Evolutionary conservation across 352 stramenopile species (phyloP).

Genomic region (Peronospora destructor): DNA sequence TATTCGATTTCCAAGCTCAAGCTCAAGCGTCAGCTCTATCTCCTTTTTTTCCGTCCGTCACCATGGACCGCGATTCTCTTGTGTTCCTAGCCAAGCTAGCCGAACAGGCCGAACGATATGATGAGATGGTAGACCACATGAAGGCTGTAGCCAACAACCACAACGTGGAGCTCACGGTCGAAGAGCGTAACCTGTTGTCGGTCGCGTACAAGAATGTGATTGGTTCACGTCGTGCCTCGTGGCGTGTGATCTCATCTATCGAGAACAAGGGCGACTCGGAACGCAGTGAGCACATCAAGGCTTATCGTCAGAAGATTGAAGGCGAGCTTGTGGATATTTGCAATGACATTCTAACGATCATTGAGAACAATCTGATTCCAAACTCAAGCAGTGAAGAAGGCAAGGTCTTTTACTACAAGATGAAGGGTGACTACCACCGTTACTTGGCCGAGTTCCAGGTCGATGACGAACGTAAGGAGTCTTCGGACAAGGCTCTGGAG

Average conservation of each 20-base stretch:
- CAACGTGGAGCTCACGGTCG: slow-evolving; percentile 95
- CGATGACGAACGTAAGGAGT: slow-evolving; percentile 92
- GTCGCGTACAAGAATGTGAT: slow-evolving; percentile 98
- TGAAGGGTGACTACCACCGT: slow-evolving; percentile 99
- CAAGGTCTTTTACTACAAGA: slow-evolving; percentile 99
- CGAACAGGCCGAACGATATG: slow-evolving; percentile 81
- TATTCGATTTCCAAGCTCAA: slow-evolving; percentile 57
- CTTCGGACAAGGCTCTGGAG: slow-evolving; percentile 77
- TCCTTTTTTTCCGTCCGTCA: slow-evolving; percentile 6
- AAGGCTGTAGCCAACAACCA: slow-evolving; percentile 96
- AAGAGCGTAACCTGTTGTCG: slow-evolving; percentile 97
- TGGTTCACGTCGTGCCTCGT: slow-evolving; percentile 94
- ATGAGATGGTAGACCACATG: slow-evolving; percentile 96
- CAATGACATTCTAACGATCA: slow-evolving; percentile 96
- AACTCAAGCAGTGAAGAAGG: slow-evolving; percentile 95
- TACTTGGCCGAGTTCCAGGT: slow-evolving; percentile 99
- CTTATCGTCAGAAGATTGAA: slow-evolving; percentile 97
- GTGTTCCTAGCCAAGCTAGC: slow-evolving; percentile 80
- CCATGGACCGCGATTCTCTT: slow-evolving; percentile 73
- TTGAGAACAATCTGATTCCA: slow-evolving; percentile 97
- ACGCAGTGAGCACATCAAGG: slow-evolving; percentile 72
- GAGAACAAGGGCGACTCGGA: slow-evolving; percentile 97
- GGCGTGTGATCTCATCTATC: slow-evolving; percentile 98
- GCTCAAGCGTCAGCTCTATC: slow-evolving; percentile 18
- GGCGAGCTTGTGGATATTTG: slow-evolving; percentile 95